Conservation (phyloP, 768 basidiomycete genomes). For the Calocybe indica region DNA sequence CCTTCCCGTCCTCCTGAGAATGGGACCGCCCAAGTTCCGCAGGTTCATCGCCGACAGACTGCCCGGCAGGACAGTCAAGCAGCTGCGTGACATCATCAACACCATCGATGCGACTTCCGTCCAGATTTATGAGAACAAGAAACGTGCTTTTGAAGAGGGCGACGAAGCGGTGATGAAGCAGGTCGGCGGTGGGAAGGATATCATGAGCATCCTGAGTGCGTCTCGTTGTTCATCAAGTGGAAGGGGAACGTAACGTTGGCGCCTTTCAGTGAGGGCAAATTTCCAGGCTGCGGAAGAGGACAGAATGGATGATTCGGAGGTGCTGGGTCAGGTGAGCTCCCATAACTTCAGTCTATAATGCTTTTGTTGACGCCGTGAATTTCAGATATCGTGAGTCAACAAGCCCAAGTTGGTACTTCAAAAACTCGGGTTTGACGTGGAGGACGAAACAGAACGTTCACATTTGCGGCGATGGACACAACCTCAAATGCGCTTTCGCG, state of each 20-base stretch:
- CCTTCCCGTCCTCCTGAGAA: conserved; percentile 9
- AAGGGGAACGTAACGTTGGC: not conserved
- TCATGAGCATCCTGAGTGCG: conserved; percentile 14
- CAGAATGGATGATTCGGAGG: conserved; percentile 20
- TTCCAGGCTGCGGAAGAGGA: conserved; percentile 20
- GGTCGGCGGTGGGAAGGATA: conserved; percentile 9
- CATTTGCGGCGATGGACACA: conserved; percentile 28
- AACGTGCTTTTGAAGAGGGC: conserved; percentile 10
- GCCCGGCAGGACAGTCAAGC: conserved; percentile 5
- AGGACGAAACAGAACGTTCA: conserved; percentile 18
- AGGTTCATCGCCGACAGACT: conserved; percentile 10
- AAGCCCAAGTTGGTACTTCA: conserved; percentile 11
- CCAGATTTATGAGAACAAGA: conserved; percentile 11
- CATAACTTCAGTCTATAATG: too few species aligned
- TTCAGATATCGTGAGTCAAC: too few species aligned
- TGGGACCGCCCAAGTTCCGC: conserved; percentile 11
- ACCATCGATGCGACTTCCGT: conserved; percentile 7
- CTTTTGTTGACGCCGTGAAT: too few species aligned
- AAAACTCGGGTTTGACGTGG: conserved; percentile 20
- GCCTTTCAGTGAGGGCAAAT: conserved; percentile 23
- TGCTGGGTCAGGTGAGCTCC: conserved; percentile 20
- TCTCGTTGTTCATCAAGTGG: not conserved
- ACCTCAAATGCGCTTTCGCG: conserved; percentile 24
- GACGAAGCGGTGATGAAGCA: conserved; percentile 6
- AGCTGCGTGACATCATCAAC: conserved; percentile 10